These are phyloP conservation scores for Fragaria ananassa DNA, from an alignment of 306 rosid genomes.

Conservation along the genomic window DNA sequence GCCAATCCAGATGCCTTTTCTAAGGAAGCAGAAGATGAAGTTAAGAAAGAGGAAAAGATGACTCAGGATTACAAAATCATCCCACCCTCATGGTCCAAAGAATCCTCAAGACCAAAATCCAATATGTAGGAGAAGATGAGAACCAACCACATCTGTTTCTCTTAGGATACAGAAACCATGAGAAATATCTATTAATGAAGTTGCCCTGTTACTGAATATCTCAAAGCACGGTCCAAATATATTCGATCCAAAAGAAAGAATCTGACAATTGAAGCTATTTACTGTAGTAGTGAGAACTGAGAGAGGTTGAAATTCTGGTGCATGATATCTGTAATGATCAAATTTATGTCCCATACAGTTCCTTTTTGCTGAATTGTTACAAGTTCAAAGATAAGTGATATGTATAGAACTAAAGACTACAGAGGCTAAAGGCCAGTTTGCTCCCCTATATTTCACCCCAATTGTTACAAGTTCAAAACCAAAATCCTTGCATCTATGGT, in stretches of 20 bases:
- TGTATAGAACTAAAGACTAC: neutral
- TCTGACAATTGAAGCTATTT: neutral
- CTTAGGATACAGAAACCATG: neutral
- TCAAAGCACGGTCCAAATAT: too few species aligned
- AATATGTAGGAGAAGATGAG: constrained; percentile 42
- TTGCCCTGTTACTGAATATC: neutral
- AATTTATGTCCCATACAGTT: neutral
- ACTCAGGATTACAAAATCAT: constrained; percentile 53
- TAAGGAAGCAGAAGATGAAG: constrained; percentile 52
- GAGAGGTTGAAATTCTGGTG: neutral
- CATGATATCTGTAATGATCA: neutral
- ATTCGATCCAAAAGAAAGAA: neutral
- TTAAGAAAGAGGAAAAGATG: constrained; percentile 37
- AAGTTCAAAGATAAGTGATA: neutral
- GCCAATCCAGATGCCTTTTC: constrained; percentile 82
- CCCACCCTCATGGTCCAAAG: constrained; percentile 72
- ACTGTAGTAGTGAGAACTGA: neutral
- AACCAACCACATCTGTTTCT: neutral
- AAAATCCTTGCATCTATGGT: neutral
- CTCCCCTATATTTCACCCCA: neutral
- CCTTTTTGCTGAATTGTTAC: too few species aligned
- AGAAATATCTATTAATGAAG: neutral
- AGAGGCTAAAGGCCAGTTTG: neutral
- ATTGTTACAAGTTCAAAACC: too few species aligned
- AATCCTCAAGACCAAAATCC: constrained; percentile 50